Evolutionary conservation across 2,329 filamentous ascomycete genomes (phyloP), one percentile per base, ranked within the genome.

Genomic region (Rugonectria rugulosa): DNA sequence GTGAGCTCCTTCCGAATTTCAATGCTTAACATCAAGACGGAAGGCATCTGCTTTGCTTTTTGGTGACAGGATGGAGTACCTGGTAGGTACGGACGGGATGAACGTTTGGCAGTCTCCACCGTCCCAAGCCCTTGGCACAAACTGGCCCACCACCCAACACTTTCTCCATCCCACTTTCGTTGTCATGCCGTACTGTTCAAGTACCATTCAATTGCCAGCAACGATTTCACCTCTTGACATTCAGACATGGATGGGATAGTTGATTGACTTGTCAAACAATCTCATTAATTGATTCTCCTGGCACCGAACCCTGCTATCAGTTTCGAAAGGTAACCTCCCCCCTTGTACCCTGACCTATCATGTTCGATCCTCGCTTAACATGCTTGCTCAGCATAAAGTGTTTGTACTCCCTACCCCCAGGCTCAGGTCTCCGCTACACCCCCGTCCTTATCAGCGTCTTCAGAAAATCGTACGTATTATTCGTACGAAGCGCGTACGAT

Each of bases 111-210:
- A 23, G 50, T 41, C 26, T 32, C 45, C 40, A 50, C 52, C 46
- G 45, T 55, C 45, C 45, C 52, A 43, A 26, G 40, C 32, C 40
- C 45, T 34, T 50, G 52, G 52, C 34, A 42, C 43, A 47, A 42
- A 38, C 41, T 40, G 49, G 49, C 41, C 49, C 41, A 45, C 45
- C 44, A 44, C 31, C 7, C 17, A 12, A 15, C 7, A 3, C 34
- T 9, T 11, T 37, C 17, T n/a, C 17, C 15, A 29, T 48, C 36
- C 29, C 38, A 23, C 47, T 43, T 23, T 24, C 21, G 24, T 20
- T 12, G 21, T 8, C 23, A n/a, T n/a, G n/a, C n/a, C n/a, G n/a
- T n/a, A n/a, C n/a, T n/a, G n/a, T n/a, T n/a, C n/a, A n/a, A n/a
- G n/a, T n/a, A n/a, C n/a, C n/a, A n/a, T n/a, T n/a, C n/a, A n/a